Base-by-base conservation (phyloP, 75 land plant species). In the Adiantum capillusveneris region DNA sequence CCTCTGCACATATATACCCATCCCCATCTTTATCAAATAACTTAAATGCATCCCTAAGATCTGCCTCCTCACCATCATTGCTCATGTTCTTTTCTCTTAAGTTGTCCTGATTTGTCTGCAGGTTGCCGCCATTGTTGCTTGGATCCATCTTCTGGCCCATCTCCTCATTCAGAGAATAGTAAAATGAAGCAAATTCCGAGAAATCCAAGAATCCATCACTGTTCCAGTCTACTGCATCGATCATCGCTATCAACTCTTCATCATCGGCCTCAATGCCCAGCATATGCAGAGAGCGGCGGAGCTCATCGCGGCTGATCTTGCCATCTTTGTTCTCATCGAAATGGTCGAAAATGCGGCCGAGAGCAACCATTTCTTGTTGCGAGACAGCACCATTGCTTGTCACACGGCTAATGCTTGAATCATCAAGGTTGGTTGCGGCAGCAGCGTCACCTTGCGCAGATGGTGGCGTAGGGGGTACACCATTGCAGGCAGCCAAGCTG, bases 251-350 rank as follows among this genome's bases (percentile, higher is more conserved):
- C 13, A 79, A 43, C 62, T 81, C 89, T 7, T 72, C 79, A 49
- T 73, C 75, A 12, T 79, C 51, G 11, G 58, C 29, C 9, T 53
- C 61, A 16, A 75, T 46, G 9, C 82, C 85, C 0, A 85, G 70
- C 56, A 66, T 70, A 36, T 31, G 44, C 72, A 85, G 57, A 45
- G 75, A 66, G 24, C 62, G 25, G 25, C 79, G 63, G n/a, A 85
- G 75, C 65, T 85, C 89, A 44, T 69, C 45, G 29, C 64, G 37
- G n/a, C 77, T 75, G 59, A 85, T 75, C 61, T 67, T 71, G 26
- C 85, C 89, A 63, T 85, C 89, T 14, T 77, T 76, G 48, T 85
- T 74, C 28, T 65, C 79, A 70, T 79, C 88, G 76, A 81, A 85
- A 34, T 53, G 75, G 31, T 59, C 53, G 81, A 85, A 85, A 21